Base-by-base conservation (phyloP, 768 basidiomycete genomes). In the Pholiota molesta region DNA sequence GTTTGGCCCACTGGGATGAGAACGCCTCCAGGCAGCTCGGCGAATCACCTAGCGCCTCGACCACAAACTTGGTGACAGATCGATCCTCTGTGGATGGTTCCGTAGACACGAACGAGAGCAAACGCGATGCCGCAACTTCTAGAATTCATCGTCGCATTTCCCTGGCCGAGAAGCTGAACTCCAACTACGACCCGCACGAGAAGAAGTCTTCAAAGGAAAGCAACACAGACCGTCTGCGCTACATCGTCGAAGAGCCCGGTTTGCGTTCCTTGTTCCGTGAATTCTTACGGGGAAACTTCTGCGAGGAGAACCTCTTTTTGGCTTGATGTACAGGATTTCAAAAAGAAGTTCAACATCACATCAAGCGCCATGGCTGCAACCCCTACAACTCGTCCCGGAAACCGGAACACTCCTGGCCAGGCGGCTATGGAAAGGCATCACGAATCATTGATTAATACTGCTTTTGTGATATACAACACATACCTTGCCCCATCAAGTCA, bases 291-390 rank as follows among this genome's bases (percentile, higher is more conserved):
- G 83, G 87, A 59, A 99, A 98, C 74, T 99, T 97, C 73, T 99
- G 94, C 77, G 97, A 99, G 72, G 97, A 99, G 81, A 99, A 99
- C 73, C 78, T 99, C 66, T 90, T 99, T 98, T 78, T 99, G 95
- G 92, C 74, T 99, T 59, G 97, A 99, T 71, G 96, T 98, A 2
- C 86, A 94, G 73, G 97, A 99, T 73, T 97, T 99, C 80, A 96
- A 95, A 78, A 86, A 90, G 69, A 91, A 95, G 73, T 99, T 99
- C 79, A 89, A 87, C 71, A 98, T 95, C 60, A 97, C 97, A 0
- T 97, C 94, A 4, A 95, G 89, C 68, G 96, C 95, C 13, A 86
- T 91, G 61, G 90, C 91, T 8, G 82, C 81, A 31, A 68, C 74
- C 13, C 75, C 82, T 1, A 11, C 71, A 5, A 57, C 74, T 40